These are phyloP conservation scores for Venturia carpophila DNA, from an alignment of 2,329 filamentous ascomycete genomes.

Conservation along the genomic window DNA sequence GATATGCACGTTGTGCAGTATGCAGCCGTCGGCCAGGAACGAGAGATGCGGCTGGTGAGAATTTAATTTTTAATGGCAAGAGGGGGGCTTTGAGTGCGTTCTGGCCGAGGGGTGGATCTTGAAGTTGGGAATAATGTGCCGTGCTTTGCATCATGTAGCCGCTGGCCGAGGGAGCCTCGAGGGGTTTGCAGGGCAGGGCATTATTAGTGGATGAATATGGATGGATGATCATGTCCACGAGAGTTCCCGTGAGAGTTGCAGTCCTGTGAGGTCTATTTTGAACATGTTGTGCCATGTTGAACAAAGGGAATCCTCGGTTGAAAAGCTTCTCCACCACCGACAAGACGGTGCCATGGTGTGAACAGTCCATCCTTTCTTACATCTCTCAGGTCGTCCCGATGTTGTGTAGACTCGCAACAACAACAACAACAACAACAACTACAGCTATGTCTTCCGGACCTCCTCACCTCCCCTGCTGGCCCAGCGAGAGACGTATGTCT, in stretches of 20 bases:
- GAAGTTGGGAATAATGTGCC: background rate
- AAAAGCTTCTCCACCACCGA: background rate
- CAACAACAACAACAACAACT: background rate
- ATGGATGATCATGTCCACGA: background rate
- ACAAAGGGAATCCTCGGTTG: background rate
- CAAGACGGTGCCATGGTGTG: too few species aligned
- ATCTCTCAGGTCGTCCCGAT: background rate
- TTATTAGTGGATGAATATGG: background rate
- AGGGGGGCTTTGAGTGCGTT: background rate
- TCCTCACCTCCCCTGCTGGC: background rate
- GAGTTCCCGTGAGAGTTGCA: background rate
- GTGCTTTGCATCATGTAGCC: slow-evolving; percentile 8
- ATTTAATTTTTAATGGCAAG: background rate
- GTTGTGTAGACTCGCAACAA: background rate
- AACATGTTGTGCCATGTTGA: background rate
- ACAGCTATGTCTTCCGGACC: background rate
- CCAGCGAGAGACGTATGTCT: background rate
- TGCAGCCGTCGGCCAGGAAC: background rate
- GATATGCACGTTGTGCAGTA: slow-evolving; percentile 6
- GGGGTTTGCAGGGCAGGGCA: background rate
- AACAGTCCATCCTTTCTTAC: background rate
- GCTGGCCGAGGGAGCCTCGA: background rate
- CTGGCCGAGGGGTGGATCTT: background rate
- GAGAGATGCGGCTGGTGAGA: background rate
- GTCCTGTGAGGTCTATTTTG: background rate